Conservation (phyloP, 768 basidiomycete species). For the Boletellus emodensis region DNA sequence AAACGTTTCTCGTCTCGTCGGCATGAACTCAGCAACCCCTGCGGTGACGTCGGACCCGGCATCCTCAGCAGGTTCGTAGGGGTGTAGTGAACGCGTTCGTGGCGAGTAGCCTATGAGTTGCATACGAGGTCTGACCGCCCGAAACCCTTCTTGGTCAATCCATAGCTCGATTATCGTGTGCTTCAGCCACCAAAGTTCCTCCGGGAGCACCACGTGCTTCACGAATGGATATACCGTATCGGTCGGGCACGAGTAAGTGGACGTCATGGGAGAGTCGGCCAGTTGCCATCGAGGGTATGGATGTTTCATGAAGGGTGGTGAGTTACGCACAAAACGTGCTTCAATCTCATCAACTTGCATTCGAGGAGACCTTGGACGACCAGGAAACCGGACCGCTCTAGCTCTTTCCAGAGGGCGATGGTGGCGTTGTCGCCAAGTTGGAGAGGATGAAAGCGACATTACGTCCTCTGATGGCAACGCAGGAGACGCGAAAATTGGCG, state of each 20-base stretch:
- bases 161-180: constrained; percentile 54
- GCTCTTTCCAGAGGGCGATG: constrained; percentile 32
- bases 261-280: constrained; percentile 6
- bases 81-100: constrained; percentile 27
- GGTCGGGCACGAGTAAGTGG: constrained; percentile 3
- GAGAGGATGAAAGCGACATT: constrained; percentile 19
- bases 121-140: constrained; percentile 57
- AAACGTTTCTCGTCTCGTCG: constrained; percentile 53
- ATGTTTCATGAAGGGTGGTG: constrained; percentile 1
- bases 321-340: background rate
- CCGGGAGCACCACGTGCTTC: constrained; percentile 29
- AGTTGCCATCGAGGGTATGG: constrained; percentile 13
- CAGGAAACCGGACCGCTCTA: constrained; percentile 29
- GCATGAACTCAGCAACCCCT: constrained; percentile 63
- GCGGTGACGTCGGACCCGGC: constrained; percentile 33
- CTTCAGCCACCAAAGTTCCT: constrained; percentile 50
- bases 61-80: constrained; percentile 25
- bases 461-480: constrained; percentile 27
- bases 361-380: constrained; percentile 24
- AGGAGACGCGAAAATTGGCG: constrained; percentile 27
- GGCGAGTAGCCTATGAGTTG: constrained; percentile 50
- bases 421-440: constrained; percentile 18
- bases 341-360: constrained; percentile 18
- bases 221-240: constrained; percentile 9
- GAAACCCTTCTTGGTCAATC: constrained; percentile 84